These are phyloP conservation scores for Cercospora sp. DNA, from an alignment of 2,329 filamentous ascomycete genomes.

Conservation along the genomic window DNA sequence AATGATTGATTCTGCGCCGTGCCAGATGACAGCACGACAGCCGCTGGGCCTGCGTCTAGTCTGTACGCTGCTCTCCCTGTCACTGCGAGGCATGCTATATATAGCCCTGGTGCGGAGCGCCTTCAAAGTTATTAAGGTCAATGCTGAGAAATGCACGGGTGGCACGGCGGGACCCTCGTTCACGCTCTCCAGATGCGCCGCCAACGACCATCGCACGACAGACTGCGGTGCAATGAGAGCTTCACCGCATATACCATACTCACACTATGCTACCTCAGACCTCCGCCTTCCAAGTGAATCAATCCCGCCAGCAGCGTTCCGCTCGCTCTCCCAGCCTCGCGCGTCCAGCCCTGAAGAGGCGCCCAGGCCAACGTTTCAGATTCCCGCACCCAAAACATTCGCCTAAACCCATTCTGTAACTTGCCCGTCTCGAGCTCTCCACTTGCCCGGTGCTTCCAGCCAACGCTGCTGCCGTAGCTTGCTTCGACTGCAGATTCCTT, in stretches of 20 bases:
- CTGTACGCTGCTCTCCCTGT: neutral
- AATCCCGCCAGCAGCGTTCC: neutral
- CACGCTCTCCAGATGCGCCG: neutral
- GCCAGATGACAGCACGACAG: conserved; percentile 18
- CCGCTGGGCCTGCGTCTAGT: conserved; percentile 9
- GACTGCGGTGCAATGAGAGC: neutral
- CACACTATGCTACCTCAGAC: neutral
- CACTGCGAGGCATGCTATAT: conserved; percentile 13
- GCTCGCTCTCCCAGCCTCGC: neutral
- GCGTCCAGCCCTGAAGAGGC: conserved; percentile 9
- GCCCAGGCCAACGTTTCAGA: conserved; percentile 22
- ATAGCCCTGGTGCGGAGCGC: conserved; percentile 5
- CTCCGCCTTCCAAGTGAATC: neutral
- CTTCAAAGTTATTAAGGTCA: conserved; percentile 3
- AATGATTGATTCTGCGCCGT: neutral
- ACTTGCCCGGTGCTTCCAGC: conserved; percentile 1
- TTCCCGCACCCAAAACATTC: conserved; percentile 11
- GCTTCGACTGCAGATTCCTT: neutral
- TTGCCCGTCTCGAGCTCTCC: conserved; percentile 9
- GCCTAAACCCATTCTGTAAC: conserved; percentile 15
- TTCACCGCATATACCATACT: neutral
- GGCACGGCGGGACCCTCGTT: neutral
- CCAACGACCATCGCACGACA: neutral
- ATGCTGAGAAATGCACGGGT: neutral
- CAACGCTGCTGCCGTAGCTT: conserved; percentile 6